A percentile compares a stretch with the other conserved stretches of the same genome.
These are phyloP conservation scores for Plasmopara muralis DNA, from an alignment of 352 stramenopile species.

Conservation along the genomic window DNA sequence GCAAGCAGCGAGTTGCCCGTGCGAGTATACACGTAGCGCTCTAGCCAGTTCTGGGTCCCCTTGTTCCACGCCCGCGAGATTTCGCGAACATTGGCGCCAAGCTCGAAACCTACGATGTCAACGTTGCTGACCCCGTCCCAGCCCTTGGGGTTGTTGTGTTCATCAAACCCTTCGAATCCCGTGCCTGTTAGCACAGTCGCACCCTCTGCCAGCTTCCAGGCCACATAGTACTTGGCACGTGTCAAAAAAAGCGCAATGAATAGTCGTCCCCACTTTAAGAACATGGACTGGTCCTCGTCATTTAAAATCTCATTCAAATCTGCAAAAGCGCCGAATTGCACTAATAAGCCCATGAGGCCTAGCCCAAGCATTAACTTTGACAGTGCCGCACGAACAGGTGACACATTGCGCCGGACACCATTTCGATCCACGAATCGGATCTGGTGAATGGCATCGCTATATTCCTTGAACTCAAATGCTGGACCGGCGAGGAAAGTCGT, in stretches of 20 bases:
- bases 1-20: slow-evolving; percentile 89
- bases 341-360: slow-evolving; percentile 47
- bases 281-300: slow-evolving; percentile 32
- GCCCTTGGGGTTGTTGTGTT: slow-evolving; percentile 77
- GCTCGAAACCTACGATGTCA: slow-evolving; percentile 94
- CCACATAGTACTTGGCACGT: slow-evolving; percentile 95
- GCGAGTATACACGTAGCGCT: slow-evolving; percentile 96
- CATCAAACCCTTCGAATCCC: slow-evolving; percentile 93
- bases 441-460: slow-evolving; percentile 65
- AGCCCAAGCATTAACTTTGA: slow-evolving; percentile 50
- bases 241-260: slow-evolving; percentile 87
- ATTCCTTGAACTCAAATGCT: slow-evolving; percentile 93
- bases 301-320: slow-evolving; percentile 25
- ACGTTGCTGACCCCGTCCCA: slow-evolving; percentile 96
- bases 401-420: slow-evolving; percentile 28
- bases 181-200: slow-evolving; percentile 77
- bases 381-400: slow-evolving; percentile 27
- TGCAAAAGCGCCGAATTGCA: slow-evolving; percentile 25
- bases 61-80: slow-evolving; percentile 94
- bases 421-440: slow-evolving; percentile 38
- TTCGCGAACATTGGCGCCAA: slow-evolving; percentile 86
- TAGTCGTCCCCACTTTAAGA: slow-evolving; percentile 65
- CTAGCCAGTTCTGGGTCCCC: slow-evolving; percentile 94
- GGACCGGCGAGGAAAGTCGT: slow-evolving; percentile 92
- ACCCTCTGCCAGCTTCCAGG: slow-evolving; percentile 89